These are phyloP conservation scores for Starmerella scarabaei DNA, from an alignment of 805 yeast species.

Conservation along the genomic window DNA sequence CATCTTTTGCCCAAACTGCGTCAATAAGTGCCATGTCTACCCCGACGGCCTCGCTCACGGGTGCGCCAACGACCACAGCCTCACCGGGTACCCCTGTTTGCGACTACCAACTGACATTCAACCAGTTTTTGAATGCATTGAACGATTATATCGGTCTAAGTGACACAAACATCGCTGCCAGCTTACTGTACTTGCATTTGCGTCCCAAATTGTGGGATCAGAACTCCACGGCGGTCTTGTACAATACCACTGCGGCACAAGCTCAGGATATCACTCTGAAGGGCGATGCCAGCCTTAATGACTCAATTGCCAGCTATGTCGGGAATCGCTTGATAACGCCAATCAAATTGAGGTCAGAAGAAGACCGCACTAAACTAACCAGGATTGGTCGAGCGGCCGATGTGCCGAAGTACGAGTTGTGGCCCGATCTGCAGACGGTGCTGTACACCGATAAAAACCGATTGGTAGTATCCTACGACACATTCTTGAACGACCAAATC, in stretches of 20 bases:
- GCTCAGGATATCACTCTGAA: background rate
- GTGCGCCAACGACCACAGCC: background rate
- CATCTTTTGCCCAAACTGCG: background rate
- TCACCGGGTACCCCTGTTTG: slow-evolving; percentile 2
- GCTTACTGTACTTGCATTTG: slow-evolving; percentile 33
- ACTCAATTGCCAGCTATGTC: background rate
- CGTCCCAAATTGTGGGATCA: slow-evolving; percentile 16
- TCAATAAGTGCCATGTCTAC: slow-evolving; percentile 1
- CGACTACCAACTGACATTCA: slow-evolving; percentile 16
- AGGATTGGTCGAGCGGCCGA: background rate
- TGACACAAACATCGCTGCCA: slow-evolving; percentile 36
- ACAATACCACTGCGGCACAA: background rate
- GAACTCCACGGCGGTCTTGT: background rate
- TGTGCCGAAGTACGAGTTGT: slow-evolving; percentile 3
- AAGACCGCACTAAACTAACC: background rate
- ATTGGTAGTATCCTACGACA: slow-evolving; percentile 8
- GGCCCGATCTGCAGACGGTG: slow-evolving; percentile 17
- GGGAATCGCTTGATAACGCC: slow-evolving; percentile 18
- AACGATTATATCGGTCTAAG: slow-evolving; percentile 30
- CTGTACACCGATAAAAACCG: slow-evolving; percentile 13
- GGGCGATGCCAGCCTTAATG: slow-evolving; percentile 7
- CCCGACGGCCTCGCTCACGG: background rate
- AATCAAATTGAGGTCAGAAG: background rate
- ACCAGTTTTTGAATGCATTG: slow-evolving; percentile 20
- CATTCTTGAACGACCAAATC: background rate